Conservation (phyloP, 1,284 basidiomycete species). For the Leccinum pachyderme region DNA sequence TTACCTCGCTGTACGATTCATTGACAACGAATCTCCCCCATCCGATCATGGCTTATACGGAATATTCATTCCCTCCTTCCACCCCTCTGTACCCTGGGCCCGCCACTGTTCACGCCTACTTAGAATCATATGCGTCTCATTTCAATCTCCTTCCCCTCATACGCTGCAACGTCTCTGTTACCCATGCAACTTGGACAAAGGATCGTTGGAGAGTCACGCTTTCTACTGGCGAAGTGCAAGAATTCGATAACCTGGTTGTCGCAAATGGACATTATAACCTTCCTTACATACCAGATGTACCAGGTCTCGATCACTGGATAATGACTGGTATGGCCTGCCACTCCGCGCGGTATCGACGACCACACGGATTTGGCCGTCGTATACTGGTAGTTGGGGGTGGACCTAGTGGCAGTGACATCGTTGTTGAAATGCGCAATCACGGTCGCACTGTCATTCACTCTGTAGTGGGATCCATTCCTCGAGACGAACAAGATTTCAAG, state of each 20-base stretch:
- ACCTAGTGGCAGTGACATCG: slow-evolving; percentile 67
- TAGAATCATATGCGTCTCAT: slow-evolving; percentile 55
- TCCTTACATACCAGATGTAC: slow-evolving; percentile 57
- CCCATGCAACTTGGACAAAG: slow-evolving; percentile 41
- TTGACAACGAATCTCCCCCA: slow-evolving; percentile 76
- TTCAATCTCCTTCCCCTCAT: slow-evolving; percentile 59
- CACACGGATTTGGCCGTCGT: slow-evolving; percentile 44
- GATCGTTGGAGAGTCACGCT: slow-evolving; percentile 49
- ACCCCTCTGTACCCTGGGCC: slow-evolving; percentile 68
- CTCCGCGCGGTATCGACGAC: slow-evolving; percentile 64
- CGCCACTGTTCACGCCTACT: slow-evolving; percentile 54
- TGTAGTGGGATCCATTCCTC: slow-evolving; percentile 36
- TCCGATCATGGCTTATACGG: slow-evolving; percentile 66
- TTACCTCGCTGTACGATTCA: slow-evolving; percentile 72
- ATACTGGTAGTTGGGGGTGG: slow-evolving; percentile 71
- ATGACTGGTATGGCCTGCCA: slow-evolving; percentile 50
- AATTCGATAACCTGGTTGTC: slow-evolving; percentile 63
- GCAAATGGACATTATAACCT: slow-evolving; percentile 71
- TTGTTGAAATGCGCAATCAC: slow-evolving; percentile 49
- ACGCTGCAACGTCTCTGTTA: slow-evolving; percentile 50
- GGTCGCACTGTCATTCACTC: slow-evolving; percentile 57
- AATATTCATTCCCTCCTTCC: slow-evolving; percentile 62
- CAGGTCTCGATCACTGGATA: slow-evolving; percentile 61
- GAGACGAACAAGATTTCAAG: slow-evolving; percentile 40
- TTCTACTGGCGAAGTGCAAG: slow-evolving; percentile 36